Percentiles rank a stretch among this genome's conserved stretches.
Evolutionary conservation across 495 filamentous ascomycete genomes (phyloP).

Genomic region (Neurospora terricola): DNA sequence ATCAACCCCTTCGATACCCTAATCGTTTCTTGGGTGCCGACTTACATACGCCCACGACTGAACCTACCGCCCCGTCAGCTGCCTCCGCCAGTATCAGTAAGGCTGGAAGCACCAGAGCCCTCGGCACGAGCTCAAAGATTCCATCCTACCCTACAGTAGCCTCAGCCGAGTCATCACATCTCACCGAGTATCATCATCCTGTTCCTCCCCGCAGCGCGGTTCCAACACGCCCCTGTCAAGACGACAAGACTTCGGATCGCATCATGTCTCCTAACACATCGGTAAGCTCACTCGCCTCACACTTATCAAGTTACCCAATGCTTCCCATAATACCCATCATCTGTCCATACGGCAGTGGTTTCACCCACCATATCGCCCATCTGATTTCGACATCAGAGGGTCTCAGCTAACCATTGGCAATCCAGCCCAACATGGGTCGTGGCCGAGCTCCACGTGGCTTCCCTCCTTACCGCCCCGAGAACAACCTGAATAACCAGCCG

Average conservation of each 20-base stretch:
- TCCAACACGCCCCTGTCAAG: neutral
- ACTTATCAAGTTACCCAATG: neutral
- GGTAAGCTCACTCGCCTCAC: neutral
- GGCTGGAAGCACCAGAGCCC: neutral
- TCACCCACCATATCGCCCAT: neutral
- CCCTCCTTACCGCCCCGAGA: neutral
- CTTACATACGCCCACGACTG: neutral
- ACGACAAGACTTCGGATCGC: neutral
- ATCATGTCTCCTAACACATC: neutral
- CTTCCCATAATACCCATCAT: neutral
- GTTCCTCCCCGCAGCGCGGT: neutral
- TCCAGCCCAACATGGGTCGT: neutral
- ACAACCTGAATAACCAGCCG: neutral
- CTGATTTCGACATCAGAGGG: neutral
- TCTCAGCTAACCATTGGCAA: neutral
- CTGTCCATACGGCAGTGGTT: neutral
- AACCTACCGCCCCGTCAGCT: neutral
- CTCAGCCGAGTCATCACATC: neutral
- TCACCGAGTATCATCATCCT: neutral
- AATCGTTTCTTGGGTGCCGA: neutral
- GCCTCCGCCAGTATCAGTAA: neutral
- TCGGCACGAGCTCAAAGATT: neutral
- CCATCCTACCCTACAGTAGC: neutral
- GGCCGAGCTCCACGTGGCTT: neutral
- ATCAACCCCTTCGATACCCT: neutral